A percentile compares a stretch with the other conserved stretches of the same genome.
Conservation (phyloP, 345 rosid genomes). For the Lumnitzera racemosa region DNA sequence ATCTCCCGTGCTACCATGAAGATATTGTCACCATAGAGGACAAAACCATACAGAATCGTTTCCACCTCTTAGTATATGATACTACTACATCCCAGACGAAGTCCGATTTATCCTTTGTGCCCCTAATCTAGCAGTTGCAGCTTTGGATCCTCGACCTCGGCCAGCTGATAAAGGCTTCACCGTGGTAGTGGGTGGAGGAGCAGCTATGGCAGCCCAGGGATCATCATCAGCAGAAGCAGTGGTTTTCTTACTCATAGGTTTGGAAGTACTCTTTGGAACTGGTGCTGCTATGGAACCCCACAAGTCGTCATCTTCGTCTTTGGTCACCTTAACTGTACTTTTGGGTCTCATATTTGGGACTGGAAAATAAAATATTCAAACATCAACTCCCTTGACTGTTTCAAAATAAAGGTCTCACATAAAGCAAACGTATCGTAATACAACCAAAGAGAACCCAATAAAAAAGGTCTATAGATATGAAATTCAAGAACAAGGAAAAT, state of each 20-base stretch:
- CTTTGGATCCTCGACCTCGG: constrained; percentile 70
- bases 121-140: constrained; percentile 62
- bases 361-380: constrained; percentile 14
- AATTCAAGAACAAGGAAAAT: too few species aligned
- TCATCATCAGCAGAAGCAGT: constrained; percentile 52
- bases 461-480: too few species aligned
- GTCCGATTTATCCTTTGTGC: constrained; percentile 93
- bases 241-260: constrained; percentile 55
- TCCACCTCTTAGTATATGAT: constrained; percentile 8
- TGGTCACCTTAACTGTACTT: constrained; percentile 31
- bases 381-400: neutral
- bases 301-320: constrained; percentile 73
- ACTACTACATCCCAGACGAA: constrained; percentile 48
- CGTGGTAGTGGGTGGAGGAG: constrained; percentile 79
- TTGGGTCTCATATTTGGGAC: constrained; percentile 59
- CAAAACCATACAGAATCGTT: constrained; percentile 39
- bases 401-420: neutral
- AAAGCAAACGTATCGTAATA: too few species aligned
- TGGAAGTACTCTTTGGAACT: constrained; percentile 57
- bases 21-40: constrained; percentile 15
- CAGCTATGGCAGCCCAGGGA: constrained; percentile 96
- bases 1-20: constrained; percentile 4
- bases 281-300: constrained; percentile 98
- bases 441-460: too few species aligned
- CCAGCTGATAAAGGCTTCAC: constrained; percentile 69